Conservation (phyloP, 2,329 filamentous ascomycete genomes). For the Dactylonectria estremocensis region DNA sequence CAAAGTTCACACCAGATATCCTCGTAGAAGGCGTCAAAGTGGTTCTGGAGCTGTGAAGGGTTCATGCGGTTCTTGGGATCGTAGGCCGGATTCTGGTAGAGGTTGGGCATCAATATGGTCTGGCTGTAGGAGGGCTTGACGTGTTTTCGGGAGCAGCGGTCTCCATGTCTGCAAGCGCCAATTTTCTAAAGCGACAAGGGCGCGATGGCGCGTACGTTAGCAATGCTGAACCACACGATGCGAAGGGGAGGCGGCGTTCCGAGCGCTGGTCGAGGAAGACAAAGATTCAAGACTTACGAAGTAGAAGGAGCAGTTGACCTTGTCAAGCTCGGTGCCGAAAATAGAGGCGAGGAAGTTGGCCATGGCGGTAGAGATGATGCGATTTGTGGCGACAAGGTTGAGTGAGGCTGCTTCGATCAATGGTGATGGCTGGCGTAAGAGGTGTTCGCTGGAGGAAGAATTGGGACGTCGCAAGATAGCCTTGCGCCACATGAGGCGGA, state of each 20-base stretch:
- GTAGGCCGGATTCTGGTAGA: constrained; percentile 99
- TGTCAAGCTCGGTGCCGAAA: constrained; percentile 99
- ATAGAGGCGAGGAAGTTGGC: constrained; percentile 99
- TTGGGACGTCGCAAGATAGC: constrained; percentile 41
- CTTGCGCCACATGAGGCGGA: constrained; percentile 44
- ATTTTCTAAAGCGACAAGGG: constrained; percentile 81
- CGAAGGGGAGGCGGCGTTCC: background rate
- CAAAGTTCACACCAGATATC: constrained; percentile 99
- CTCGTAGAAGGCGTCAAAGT: constrained; percentile 99
- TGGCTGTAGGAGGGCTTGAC: constrained; percentile 99
- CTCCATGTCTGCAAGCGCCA: constrained; percentile 97
- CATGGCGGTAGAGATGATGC: constrained; percentile 67
- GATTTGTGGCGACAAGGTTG: constrained; percentile 15
- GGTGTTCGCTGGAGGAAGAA: constrained; percentile 36
- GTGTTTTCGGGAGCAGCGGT: constrained; percentile 98
- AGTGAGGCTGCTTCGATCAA: constrained; percentile 5
- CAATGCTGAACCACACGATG: background rate
- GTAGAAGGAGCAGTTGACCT: constrained; percentile 99
- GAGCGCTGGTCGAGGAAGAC: background rate
- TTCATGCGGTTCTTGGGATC: constrained; percentile 98
- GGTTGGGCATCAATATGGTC: constrained; percentile 97
- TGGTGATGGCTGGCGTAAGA: constrained; percentile 23
- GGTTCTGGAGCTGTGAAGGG: constrained; percentile 94
- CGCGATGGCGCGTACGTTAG: constrained; percentile 26
- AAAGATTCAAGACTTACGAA: constrained; percentile 54